phyloP scores from a whole-genome alignment of 768 basidiomycete species.

The Pisolithus marmoratus region DNA sequence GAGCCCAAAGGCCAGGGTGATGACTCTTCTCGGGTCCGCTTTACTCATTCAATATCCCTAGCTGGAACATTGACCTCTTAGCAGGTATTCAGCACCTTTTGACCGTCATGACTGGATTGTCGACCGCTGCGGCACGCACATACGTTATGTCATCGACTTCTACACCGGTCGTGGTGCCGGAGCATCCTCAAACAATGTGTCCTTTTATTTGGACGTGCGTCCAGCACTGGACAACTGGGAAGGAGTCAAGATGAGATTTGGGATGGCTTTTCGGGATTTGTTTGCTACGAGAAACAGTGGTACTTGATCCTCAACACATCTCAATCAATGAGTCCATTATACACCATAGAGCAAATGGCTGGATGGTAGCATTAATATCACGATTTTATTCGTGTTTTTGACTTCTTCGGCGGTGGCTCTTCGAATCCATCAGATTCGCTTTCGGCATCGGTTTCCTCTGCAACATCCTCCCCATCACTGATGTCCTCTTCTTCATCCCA shows the following conservation, averaged over 20 bases:
- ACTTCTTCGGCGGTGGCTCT: slow-evolving; percentile 48
- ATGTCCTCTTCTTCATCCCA: slow-evolving; percentile 64
- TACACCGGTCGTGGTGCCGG: slow-evolving; percentile 71
- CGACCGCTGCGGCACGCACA: slow-evolving; percentile 82
- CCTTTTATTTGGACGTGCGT: slow-evolving; percentile 91
- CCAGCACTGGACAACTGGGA: slow-evolving; percentile 95
- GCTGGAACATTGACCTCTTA: neutral
- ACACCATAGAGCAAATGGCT: slow-evolving; percentile 10
- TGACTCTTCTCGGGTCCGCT: slow-evolving; percentile 80
- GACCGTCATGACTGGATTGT: slow-evolving; percentile 97
- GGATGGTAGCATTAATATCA: slow-evolving; percentile 18
- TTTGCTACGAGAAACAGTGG: slow-evolving; percentile 18
- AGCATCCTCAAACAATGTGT: slow-evolving; percentile 47
- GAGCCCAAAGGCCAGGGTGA: slow-evolving; percentile 76
- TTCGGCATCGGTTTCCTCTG: slow-evolving; percentile 31
- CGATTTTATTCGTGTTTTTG: slow-evolving; percentile 44
- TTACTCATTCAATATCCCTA: neutral
- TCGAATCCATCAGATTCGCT: slow-evolving; percentile 40
- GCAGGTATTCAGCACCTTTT: slow-evolving; percentile 89
- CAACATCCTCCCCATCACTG: slow-evolving; percentile 43
- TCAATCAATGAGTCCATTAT: neutral
- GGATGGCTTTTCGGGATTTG: slow-evolving; percentile 45
- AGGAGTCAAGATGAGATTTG: slow-evolving; percentile 77
- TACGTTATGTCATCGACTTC: slow-evolving; percentile 97
- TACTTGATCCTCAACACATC: slow-evolving; percentile 10